Evolutionary conservation across 2,329 filamentous ascomycete genomes (phyloP).

Genomic region (Xylariaceae sp.): DNA sequence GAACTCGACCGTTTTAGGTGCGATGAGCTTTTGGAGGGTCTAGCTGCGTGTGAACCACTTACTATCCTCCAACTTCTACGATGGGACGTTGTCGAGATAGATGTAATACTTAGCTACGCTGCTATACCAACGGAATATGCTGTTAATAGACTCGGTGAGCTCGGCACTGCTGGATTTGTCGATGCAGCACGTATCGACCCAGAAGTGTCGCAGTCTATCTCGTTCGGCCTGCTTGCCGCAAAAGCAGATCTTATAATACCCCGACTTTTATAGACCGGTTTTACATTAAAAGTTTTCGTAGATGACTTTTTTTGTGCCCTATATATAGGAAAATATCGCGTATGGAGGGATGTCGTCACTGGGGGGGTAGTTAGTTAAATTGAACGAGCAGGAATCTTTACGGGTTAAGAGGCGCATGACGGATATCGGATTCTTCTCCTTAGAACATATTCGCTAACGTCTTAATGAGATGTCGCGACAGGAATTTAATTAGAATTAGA

Average conservation of each 20-base stretch:
- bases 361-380: neutral
- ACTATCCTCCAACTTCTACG: neutral
- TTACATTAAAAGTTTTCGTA: neutral
- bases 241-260: conserved; percentile 4
- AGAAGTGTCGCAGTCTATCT: neutral
- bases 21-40: no score
- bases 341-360: neutral
- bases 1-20: no score
- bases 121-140: conserved; percentile 1
- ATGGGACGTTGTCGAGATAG: conserved; percentile 1
- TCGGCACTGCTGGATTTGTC: conserved; percentile 1
- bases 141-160: conserved; percentile 1
- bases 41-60: no score
- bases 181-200: conserved; percentile 2
- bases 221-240: neutral
- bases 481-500: neutral
- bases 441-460: neutral
- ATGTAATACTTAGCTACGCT: neutral
- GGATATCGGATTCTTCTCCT: neutral
- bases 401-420: neutral
- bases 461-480: neutral
- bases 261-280: neutral
- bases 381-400: neutral
- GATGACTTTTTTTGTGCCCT: neutral
- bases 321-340: neutral